Conservation (phyloP, 2,329 filamentous ascomycete genomes). For the Apiospora rasikravindrae region DNA sequence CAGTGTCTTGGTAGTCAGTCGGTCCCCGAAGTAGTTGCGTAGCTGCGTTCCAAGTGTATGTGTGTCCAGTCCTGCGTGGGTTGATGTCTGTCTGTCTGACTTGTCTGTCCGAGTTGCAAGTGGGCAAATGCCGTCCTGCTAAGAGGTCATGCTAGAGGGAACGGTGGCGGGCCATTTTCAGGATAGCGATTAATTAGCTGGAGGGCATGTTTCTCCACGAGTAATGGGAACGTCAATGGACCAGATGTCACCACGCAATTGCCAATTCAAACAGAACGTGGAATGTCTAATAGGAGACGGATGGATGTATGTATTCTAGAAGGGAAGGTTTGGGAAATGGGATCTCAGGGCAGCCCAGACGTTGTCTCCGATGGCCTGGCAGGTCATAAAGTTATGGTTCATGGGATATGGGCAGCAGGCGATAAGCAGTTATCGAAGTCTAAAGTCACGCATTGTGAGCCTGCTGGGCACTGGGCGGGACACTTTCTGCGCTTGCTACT, state of each 20-base stretch:
- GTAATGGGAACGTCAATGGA: background rate
- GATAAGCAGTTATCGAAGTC: slow-evolving; percentile 16
- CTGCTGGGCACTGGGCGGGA: slow-evolving; percentile 3
- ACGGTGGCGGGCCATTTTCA: slow-evolving; percentile 13
- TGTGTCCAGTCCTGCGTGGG: background rate
- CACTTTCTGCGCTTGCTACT: background rate
- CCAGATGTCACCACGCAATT: background rate
- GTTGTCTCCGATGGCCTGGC: background rate
- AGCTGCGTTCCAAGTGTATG: too few relatives aligned
- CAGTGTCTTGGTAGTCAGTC: background rate
- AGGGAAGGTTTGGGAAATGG: background rate
- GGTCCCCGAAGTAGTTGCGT: background rate
- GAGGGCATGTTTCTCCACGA: slow-evolving; percentile 5
- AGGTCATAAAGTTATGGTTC: background rate
- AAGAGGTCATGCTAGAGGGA: slow-evolving; percentile 14
- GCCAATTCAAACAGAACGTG: background rate
- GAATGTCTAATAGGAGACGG: too few relatives aligned
- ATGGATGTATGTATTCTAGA: background rate
- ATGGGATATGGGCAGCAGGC: background rate
- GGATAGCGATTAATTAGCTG: slow-evolving; percentile 7
- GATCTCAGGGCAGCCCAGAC: background rate
- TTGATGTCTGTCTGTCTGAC: background rate
- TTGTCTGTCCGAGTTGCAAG: background rate
- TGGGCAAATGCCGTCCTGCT: slow-evolving; percentile 13
- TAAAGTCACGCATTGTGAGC: slow-evolving; percentile 9